Conservation (phyloP, 345 rosid species). For the Cochlearia excelsa region DNA sequence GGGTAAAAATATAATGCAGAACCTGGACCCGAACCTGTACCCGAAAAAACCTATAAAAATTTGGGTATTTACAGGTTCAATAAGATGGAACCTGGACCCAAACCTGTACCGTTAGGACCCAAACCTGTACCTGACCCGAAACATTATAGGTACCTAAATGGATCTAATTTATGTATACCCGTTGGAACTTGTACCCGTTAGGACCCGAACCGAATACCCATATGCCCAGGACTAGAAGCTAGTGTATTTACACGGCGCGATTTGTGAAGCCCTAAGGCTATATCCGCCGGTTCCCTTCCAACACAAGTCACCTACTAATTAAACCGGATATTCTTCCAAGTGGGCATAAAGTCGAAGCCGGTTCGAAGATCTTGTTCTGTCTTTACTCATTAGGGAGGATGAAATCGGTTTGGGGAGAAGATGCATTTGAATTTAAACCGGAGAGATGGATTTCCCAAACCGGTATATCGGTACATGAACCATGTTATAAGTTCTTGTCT, state of each 20-base stretch:
- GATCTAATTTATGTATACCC: too few relatives aligned
- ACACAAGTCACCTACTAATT: constrained; percentile 30
- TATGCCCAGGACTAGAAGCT: too few relatives aligned
- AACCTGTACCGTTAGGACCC: too few relatives aligned
- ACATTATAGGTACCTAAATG: too few relatives aligned
- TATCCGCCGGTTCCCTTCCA: constrained; percentile 41
- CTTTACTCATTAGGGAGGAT: constrained; percentile 38
- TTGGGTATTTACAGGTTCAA: too few relatives aligned
- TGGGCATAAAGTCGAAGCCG: constrained; percentile 35
- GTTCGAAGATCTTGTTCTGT: constrained; percentile 34
- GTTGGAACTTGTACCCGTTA: too few relatives aligned
- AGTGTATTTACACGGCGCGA: constrained; percentile 30
- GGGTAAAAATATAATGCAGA: too few relatives aligned
- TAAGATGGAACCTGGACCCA: too few relatives aligned
- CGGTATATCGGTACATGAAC: constrained; percentile 34
- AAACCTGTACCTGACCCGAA: too few relatives aligned
- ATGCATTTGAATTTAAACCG: constrained; percentile 34
- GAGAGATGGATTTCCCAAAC: constrained; percentile 38
- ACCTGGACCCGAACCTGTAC: too few relatives aligned
- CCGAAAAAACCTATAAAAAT: too few relatives aligned
- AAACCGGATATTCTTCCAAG: constrained; percentile 37
- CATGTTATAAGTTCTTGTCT: constrained; percentile 37
- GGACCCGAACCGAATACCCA: too few relatives aligned
- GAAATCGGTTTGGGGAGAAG: constrained; percentile 4
- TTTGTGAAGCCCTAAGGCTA: constrained; percentile 37